Evolutionary conservation across 2,329 filamentous ascomycete species (phyloP).

Genomic region (Ophiosphaerella korrae): DNA sequence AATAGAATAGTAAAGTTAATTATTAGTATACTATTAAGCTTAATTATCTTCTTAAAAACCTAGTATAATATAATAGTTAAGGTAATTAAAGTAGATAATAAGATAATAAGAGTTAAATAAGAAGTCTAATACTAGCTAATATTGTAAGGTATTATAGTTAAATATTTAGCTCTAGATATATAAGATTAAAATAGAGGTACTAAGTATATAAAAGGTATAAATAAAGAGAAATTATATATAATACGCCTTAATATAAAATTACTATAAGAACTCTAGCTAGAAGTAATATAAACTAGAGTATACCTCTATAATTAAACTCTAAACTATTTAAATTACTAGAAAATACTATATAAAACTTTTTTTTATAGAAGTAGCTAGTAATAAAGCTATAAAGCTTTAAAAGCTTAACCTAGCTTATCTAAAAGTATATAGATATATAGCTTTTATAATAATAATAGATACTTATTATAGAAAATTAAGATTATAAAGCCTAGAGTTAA

Average conservation of each 20-base stretch:
- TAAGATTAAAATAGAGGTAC: too few relatives aligned
- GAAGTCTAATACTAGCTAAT: background rate
- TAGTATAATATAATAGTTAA: conserved; percentile 5
- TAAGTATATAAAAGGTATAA: too few relatives aligned
- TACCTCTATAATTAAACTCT: background rate
- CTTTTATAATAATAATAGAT: conserved; percentile 7
- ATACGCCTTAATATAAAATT: too few relatives aligned
- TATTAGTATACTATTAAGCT: conserved; percentile 1
- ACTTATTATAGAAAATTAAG: conserved; percentile 1
- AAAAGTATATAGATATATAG: conserved; percentile 14
- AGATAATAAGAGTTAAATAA: conserved; percentile 1
- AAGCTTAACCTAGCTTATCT: conserved; percentile 4
- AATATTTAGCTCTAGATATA: too few relatives aligned
- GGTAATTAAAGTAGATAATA: conserved; percentile 1
- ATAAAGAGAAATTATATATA: too few relatives aligned
- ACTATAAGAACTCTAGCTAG: too few relatives aligned
- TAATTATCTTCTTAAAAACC: background rate
- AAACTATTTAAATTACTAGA: conserved; percentile 13
- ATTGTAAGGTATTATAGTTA: too few relatives aligned
- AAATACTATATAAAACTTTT: conserved; percentile 6
- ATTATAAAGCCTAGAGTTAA: conserved; percentile 7
- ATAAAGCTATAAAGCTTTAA: too few relatives aligned
- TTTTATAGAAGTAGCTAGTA: too few relatives aligned
- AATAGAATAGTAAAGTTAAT: conserved; percentile 2
- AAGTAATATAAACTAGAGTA: background rate